These are phyloP conservation scores for Paramecium octaurelia DNA, from an alignment of 73 alveolate genomes.

Conservation along the genomic window DNA sequence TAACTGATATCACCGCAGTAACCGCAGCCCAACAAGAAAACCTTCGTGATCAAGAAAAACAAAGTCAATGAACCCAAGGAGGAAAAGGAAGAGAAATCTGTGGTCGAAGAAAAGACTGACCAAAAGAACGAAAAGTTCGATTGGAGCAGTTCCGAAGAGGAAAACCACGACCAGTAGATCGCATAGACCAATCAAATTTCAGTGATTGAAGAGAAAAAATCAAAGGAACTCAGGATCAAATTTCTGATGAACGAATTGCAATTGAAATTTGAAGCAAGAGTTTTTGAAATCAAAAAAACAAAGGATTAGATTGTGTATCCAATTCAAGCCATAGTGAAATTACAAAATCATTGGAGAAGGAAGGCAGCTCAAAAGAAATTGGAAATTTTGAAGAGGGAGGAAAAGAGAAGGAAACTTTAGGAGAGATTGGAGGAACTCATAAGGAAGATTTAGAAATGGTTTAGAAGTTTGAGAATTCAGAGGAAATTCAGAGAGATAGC, in stretches of 20 bases:
- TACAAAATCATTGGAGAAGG: background rate
- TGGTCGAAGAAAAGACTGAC: background rate
- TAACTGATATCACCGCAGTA: background rate
- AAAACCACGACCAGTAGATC: background rate
- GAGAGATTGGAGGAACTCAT: background rate
- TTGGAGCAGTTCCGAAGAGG: conserved; percentile 26
- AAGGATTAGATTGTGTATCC: conserved; percentile 3
- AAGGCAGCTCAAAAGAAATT: background rate
- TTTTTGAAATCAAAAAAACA: background rate
- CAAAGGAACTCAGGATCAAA: background rate
- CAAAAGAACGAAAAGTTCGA: background rate
- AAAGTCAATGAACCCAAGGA: background rate
- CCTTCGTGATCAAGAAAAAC: background rate
- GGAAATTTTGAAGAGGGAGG: background rate
- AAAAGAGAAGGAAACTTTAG: background rate
- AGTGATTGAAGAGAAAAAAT: background rate
- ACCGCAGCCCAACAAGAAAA: background rate
- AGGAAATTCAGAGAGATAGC: background rate
- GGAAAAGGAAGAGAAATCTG: background rate
- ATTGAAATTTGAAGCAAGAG: background rate
- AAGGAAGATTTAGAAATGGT: background rate
- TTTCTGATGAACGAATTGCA: background rate
- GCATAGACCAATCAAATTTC: background rate
- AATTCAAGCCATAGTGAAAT: background rate
- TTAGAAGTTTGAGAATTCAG: background rate